Conservation (phyloP, 192 early-diverging fungal species). For the Coemansia sp. region DNA sequence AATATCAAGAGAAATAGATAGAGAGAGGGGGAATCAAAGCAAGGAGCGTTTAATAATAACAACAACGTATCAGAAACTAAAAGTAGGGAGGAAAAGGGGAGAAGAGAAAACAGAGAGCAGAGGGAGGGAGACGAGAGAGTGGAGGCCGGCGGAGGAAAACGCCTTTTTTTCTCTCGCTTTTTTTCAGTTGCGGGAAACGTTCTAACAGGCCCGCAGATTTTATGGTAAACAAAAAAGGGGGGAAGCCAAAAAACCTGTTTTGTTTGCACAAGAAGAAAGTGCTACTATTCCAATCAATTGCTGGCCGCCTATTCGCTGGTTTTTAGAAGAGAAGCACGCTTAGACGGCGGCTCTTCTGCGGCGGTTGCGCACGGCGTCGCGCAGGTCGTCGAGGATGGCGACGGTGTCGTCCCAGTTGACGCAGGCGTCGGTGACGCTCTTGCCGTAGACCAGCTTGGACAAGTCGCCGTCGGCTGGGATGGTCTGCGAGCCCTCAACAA, state of each 20-base stretch:
- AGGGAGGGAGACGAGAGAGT: too few species aligned
- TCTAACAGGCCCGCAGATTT: not conserved
- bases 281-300: not conserved
- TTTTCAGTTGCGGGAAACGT: too few species aligned
- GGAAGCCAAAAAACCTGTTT: not conserved
- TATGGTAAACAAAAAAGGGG: conserved; percentile 8
- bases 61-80: too few species aligned
- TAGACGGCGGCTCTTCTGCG: conserved; percentile 45
- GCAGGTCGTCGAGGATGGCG: conserved; percentile 68
- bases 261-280: conserved; percentile 6
- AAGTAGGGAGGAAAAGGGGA: too few species aligned
- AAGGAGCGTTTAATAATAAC: too few species aligned
- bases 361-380: conserved; percentile 71
- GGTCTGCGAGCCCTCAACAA: conserved; percentile 84
- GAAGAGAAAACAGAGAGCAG: too few species aligned
- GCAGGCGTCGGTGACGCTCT: conserved; percentile 92
- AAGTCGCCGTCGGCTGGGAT: conserved; percentile 74
- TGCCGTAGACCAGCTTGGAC: conserved; percentile 75
- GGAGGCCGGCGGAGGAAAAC: too few species aligned
- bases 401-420: conserved; percentile 90
- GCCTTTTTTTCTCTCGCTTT: too few species aligned
- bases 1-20: too few species aligned
- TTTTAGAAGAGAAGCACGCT: too few species aligned
- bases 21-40: too few species aligned
- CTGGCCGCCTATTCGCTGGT: too few species aligned